These are phyloP conservation scores for Sclerotinia trifoliorum DNA, from an alignment of 2,329 filamentous ascomycete species.

Conservation along the genomic window DNA sequence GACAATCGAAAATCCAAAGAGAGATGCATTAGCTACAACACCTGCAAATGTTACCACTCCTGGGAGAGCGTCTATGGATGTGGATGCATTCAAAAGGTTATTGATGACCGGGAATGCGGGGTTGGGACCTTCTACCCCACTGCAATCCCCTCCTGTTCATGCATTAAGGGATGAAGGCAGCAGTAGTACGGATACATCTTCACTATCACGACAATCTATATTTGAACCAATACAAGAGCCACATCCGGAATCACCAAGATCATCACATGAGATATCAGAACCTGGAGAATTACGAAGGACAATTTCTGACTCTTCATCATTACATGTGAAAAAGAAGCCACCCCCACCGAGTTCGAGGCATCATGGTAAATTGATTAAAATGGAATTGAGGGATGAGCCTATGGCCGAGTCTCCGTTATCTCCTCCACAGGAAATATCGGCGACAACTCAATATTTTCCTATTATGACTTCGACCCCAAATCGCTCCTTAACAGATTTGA, in stretches of 20 bases:
- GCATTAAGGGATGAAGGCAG: slow-evolving; percentile 43
- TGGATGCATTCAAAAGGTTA: slow-evolving; percentile 73
- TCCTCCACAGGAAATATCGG: slow-evolving; percentile 28
- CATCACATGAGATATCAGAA: slow-evolving; percentile 59
- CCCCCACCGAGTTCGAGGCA: slow-evolving; percentile 76
- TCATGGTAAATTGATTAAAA: slow-evolving; percentile 72
- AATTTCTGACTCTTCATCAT: slow-evolving; percentile 32
- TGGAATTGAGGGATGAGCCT: slow-evolving; percentile 45
- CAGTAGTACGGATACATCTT: slow-evolving; percentile 58
- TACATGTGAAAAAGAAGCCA: slow-evolving; percentile 59
- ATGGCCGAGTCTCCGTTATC: slow-evolving; percentile 40
- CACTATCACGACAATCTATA: slow-evolving; percentile 58
- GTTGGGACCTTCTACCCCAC: slow-evolving; percentile 36
- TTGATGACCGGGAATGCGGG: slow-evolving; percentile 69
- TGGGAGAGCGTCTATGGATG: slow-evolving; percentile 58
- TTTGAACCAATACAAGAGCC: slow-evolving; percentile 50
- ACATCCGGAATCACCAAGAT: slow-evolving; percentile 51
- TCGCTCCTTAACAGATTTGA: slow-evolving; percentile 50
- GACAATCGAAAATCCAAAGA: slow-evolving; percentile 47
- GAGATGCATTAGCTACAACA: slow-evolving; percentile 26
- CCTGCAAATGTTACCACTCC: slow-evolving; percentile 35
- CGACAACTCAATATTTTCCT: slow-evolving; percentile 31
- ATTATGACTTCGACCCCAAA: slow-evolving; percentile 29
- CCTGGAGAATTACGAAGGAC: slow-evolving; percentile 50
- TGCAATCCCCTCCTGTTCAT: slow-evolving; percentile 35